These are phyloP conservation scores for Sporothrix brasiliensis DNA, from an alignment of 2,329 filamentous ascomycete genomes.

Conservation along the genomic window DNA sequence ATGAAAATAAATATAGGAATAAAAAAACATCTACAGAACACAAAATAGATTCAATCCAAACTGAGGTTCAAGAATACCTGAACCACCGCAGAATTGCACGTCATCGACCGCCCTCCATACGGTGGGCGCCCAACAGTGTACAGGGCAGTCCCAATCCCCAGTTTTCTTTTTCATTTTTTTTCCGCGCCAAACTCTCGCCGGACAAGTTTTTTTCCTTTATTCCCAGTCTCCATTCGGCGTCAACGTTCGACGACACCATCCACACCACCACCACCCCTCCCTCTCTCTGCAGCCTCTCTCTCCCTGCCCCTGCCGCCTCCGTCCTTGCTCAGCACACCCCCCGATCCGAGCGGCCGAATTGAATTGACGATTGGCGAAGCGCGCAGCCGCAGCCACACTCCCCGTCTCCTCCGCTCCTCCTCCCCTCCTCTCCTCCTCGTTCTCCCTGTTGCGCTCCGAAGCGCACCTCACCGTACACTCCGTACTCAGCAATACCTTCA, in stretches of 20 bases:
- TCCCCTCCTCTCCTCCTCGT: not conserved
- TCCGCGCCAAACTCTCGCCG: constrained; percentile 31
- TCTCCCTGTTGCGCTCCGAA: not conserved
- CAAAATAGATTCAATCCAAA: not conserved
- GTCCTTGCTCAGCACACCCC: not conserved
- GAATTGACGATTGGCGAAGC: constrained; percentile 27
- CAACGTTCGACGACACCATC: constrained; percentile 24
- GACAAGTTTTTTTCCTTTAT: constrained; percentile 33
- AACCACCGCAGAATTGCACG: not conserved
- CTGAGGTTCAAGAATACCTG: not conserved
- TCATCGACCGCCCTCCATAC: not conserved
- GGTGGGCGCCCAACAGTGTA: not conserved
- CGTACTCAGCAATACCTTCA: not conserved
- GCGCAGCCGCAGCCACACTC: constrained; percentile 9
- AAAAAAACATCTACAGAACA: not conserved
- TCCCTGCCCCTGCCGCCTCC: not conserved
- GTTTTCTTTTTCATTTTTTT: constrained; percentile 33
- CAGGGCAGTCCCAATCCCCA: constrained; percentile 28
- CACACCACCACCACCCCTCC: constrained; percentile 15
- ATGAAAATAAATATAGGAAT: not conserved
- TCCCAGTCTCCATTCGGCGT: constrained; percentile 32
- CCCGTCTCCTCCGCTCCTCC: not conserved
- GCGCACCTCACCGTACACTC: not conserved
- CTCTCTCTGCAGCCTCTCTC: not conserved
- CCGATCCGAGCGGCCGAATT: constrained; percentile 10